Evolutionary conservation across 2,329 filamentous ascomycete species (phyloP).

Genomic region (Zymoseptoria passerinii): DNA sequence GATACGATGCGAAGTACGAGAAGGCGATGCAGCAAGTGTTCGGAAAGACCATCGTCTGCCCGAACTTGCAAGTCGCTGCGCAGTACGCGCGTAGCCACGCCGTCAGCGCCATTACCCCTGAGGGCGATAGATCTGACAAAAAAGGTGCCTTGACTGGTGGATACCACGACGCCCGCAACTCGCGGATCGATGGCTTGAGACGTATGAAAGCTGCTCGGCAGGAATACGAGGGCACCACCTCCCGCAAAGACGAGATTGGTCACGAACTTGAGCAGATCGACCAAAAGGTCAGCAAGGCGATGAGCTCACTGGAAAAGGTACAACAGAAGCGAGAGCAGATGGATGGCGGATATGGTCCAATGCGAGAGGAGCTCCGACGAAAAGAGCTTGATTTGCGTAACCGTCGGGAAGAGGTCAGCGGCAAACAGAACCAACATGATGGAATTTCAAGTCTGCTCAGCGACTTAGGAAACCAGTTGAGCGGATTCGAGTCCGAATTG

Average conservation of each 20-base stretch:
- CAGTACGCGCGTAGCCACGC: conserved; percentile 90
- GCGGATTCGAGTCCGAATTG: conserved; percentile 71
- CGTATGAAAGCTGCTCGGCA: conserved; percentile 65
- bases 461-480: conserved; percentile 61
- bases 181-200: conserved; percentile 76
- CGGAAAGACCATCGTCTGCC: conserved; percentile 88
- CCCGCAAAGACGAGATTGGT: conserved; percentile 57
- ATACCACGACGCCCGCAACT: conserved; percentile 78
- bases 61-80: conserved; percentile 74
- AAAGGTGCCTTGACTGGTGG: conserved; percentile 92
- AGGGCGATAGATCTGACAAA: conserved; percentile 91
- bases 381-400: conserved; percentile 69
- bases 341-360: conserved; percentile 72
- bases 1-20: conserved; percentile 68
- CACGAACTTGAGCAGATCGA: conserved; percentile 68
- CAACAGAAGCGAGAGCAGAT: conserved; percentile 70
- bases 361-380: conserved; percentile 65
- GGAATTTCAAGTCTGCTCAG: conserved; percentile 56
- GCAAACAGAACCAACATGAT: conserved; percentile 55
- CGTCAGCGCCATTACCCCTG: conserved; percentile 85
- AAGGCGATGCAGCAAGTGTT: conserved; percentile 91
- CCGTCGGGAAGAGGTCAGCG: conserved; percentile 64
- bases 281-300: conserved; percentile 80
- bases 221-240: conserved; percentile 60
- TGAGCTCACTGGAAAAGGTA: conserved; percentile 73